These are phyloP conservation scores for Wickerhamomyces xylosicus DNA, from an alignment of 805 yeast genomes.

Conservation along the genomic window DNA sequence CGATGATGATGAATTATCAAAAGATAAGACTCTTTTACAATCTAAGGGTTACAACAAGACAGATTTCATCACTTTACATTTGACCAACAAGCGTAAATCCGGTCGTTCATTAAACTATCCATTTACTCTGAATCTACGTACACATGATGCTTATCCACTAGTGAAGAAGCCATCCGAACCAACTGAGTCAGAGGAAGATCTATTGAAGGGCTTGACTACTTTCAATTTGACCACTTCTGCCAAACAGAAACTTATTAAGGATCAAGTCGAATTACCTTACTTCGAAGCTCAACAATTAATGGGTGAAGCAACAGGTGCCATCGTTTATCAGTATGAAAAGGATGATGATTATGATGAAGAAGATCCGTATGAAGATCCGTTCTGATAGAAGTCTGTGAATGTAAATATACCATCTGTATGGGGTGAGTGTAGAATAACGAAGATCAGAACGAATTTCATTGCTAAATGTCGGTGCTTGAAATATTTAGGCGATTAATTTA, in stretches of 20 bases:
- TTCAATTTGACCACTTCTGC: constrained; percentile 72
- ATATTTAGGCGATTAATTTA: too few species aligned
- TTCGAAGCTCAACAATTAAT: constrained; percentile 71
- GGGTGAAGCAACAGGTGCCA: constrained; percentile 73
- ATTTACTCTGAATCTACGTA: constrained; percentile 39
- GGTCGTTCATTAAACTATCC: constrained; percentile 62
- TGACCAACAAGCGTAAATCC: constrained; percentile 59
- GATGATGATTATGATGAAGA: constrained; percentile 98
- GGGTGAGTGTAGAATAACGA: too few species aligned
- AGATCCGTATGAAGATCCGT: constrained; percentile 96
- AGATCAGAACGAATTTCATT: too few species aligned
- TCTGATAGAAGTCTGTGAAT: too few species aligned
- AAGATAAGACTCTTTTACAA: not conserved
- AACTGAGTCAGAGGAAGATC: constrained; percentile 32
- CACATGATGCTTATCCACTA: constrained; percentile 30
- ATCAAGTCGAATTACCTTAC: constrained; percentile 84
- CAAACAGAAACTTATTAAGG: constrained; percentile 68
- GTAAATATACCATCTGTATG: too few species aligned
- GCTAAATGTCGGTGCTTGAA: too few species aligned
- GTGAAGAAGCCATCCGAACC: constrained; percentile 16
- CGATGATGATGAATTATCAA: constrained; percentile 36
- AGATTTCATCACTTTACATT: constrained; percentile 27
- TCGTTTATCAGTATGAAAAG: constrained; percentile 89
- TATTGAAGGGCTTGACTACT: constrained; percentile 71
- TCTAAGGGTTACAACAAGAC: constrained; percentile 30